Base-by-base conservation (phyloP, 73 alveolate genomes). In the Paramecium tetraurelia region DNA sequence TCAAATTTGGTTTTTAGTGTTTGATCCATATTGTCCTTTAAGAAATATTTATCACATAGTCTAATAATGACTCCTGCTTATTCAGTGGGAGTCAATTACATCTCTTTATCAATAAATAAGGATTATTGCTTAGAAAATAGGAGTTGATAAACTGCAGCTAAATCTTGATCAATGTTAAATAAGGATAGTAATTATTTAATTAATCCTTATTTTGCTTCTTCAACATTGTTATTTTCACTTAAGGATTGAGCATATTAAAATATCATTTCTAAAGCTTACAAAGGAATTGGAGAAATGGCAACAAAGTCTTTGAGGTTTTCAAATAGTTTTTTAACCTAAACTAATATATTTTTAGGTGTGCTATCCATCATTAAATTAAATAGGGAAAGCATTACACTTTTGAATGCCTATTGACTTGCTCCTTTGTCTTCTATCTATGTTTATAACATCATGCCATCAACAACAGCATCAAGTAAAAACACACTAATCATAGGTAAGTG, bases 311-410 rank as follows among this genome's bases (percentile, higher is more conserved):
- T 41, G 0, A 75, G 38, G 16, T 75, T 41, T 75, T 35, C 87
- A 36, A 75, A 38, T 38, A 75, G n/a, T 20, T 38, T 41, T 75
- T 35, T 75, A 1, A 75, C 46, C 21, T 75, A 41, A 35, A 16
- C n/a, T 41, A 75, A 75, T n/a, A 75, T 38, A 41, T 75, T 75
- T 75, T 75, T 41, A 22, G 87, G 59, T 35, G 58, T 2, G 31
- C 46, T 35, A 38, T 75, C 87, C 87, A 35, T 75, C 87, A 75
- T 75, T 14, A 75, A 12, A 75, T 75, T 75, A 22, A 75, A 75
- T 1, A 41, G 38, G 0, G 59, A 29, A 21, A 29, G 35, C 21
- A 75, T 10, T 4, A 41, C 58, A 35, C 68, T 41, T 20, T 75
- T 75, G 36, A 75, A 24, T 9, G 87, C 59, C 16, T 75, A 24